A percentile compares a stretch with the other conserved stretches of the same genome.
phyloP scores from a whole-genome alignment of 495 filamentous ascomycete genomes.

The Polyplosphaeria fusca region DNA sequence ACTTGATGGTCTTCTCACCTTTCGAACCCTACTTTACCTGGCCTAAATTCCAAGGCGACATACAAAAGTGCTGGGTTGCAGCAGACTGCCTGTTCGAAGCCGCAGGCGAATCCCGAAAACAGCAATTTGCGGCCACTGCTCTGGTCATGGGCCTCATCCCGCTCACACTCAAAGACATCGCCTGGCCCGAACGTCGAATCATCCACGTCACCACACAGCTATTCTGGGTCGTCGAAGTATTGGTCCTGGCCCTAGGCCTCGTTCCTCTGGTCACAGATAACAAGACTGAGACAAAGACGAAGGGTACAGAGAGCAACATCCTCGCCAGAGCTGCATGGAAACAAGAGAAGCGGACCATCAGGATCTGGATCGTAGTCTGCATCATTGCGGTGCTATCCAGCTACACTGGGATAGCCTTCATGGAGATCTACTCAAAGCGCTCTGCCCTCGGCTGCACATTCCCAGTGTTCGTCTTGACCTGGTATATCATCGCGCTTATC shows the following conservation, averaged over 20 bases:
- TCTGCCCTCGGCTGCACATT: slow-evolving; percentile 22
- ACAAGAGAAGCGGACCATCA: not conserved
- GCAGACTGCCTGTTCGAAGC: slow-evolving; percentile 18
- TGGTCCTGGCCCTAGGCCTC: slow-evolving; percentile 24
- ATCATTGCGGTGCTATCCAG: not conserved
- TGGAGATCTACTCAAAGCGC: slow-evolving; percentile 24
- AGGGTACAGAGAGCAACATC: not conserved
- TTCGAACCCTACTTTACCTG: slow-evolving; percentile 20
- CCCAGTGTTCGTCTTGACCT: slow-evolving; percentile 10
- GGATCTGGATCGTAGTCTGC: not conserved
- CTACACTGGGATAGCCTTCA: slow-evolving; percentile 11
- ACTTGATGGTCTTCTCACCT: slow-evolving; percentile 11
- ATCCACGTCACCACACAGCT: slow-evolving; percentile 13
- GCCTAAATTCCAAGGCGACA: not conserved
- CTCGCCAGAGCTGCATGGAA: slow-evolving; percentile 7
- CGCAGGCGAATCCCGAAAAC: slow-evolving; percentile 23
- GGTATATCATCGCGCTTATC: slow-evolving; percentile 21
- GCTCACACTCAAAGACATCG: slow-evolving; percentile 28
- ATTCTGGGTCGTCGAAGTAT: slow-evolving; percentile 4
- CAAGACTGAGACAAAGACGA: not conserved
- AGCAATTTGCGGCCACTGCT: slow-evolving; percentile 29
- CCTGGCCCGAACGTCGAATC: slow-evolving; percentile 23
- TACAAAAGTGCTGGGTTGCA: slow-evolving; percentile 13
- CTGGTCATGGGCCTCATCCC: slow-evolving; percentile 33
- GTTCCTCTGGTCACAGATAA: slow-evolving; percentile 14